Evolutionary conservation across 1,284 basidiomycete species (phyloP), one percentile per base, ranked within the genome.

Genomic region (Amylostereum chailletii): DNA sequence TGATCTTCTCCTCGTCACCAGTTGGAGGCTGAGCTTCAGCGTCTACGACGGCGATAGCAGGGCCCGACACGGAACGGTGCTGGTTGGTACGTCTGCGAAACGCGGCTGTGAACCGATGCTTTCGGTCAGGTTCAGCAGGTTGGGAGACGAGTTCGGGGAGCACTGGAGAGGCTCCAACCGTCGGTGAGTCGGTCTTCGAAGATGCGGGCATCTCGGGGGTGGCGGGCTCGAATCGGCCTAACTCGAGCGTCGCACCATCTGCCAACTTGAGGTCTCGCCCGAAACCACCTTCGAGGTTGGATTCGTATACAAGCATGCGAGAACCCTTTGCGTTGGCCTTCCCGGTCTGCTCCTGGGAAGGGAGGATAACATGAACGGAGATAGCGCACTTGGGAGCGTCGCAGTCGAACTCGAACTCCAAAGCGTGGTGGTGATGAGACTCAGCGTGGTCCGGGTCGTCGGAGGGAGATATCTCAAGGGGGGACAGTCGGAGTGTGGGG

Each of bases 391-490:
- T 83, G 8, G 90, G 83, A 0, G 90, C 83, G 54, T 91, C 90
- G 55, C 87, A 90, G 61, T 94, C 92, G 64, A 86, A 94, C 63
- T 86, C 84, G 65, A 94, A 94, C 62, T 90, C 89, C 50, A 94
- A 73, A 11, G 82, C 79, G 58, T 93, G 89, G 40, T 78, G 73
- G 45, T 76, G 75, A 56, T 72, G 72, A 34, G 67, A 72, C 42
- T 79, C 73, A 7, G 58, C 60, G 49, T 72, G 65, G 45, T 68
- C 65, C 49, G 64, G 60, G 52, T 71, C 71, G 43, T 74, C 71
- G 4, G 66, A 64, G 0, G 74, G 65, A 26, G 77, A 71, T 19
- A 69, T 60, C 7, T 74, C 68, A 43, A 82, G 74, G n/a, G 81
- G 90, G 34, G 77, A 87, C 42, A 81, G 77, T 42, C 76, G 84